phyloP scores from a whole-genome alignment of 1,284 basidiomycete genomes.

The Apiotrichum porosum region DNA sequence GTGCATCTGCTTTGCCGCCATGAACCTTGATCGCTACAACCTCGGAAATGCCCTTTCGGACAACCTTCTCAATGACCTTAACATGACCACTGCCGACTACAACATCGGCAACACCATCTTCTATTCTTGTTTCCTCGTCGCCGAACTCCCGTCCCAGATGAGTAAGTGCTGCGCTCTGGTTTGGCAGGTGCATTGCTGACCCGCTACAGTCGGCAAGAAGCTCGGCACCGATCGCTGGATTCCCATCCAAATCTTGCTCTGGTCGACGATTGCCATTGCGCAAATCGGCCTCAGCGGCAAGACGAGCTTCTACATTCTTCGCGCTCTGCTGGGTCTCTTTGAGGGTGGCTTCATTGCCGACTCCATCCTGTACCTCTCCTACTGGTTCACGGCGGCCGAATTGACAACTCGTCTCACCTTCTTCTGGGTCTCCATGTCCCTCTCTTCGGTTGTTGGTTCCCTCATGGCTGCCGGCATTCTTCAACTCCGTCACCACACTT shows the following conservation, averaged over 20 bases:
- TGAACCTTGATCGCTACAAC: constrained; percentile 42
- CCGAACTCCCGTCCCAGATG: constrained; percentile 45
- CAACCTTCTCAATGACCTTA: constrained; percentile 44
- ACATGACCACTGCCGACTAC: constrained; percentile 44
- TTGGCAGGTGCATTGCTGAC: neutral
- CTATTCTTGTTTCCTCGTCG: constrained; percentile 34
- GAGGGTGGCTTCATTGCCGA: constrained; percentile 48
- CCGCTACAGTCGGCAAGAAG: constrained; percentile 33
- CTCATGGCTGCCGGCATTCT: constrained; percentile 42
- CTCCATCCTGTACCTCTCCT: constrained; percentile 45
- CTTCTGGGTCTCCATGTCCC: constrained; percentile 42
- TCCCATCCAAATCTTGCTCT: constrained; percentile 40
- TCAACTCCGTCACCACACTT: constrained; percentile 28
- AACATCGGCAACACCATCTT: constrained; percentile 43
- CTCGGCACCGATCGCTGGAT: constrained; percentile 46
- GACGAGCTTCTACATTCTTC: constrained; percentile 35
- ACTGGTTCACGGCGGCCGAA: constrained; percentile 43
- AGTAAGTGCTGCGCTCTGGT: constrained; percentile 24
- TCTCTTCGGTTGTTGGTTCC: constrained; percentile 28
- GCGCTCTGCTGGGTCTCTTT: constrained; percentile 38
- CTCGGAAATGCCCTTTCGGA: constrained; percentile 42
- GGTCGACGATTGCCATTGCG: constrained; percentile 32
- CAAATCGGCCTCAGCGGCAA: constrained; percentile 30
- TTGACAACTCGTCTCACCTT: constrained; percentile 44
- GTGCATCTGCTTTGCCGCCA: constrained; percentile 38